Conservation (phyloP, 257 asterid species). For the Verbascum thapsus region DNA sequence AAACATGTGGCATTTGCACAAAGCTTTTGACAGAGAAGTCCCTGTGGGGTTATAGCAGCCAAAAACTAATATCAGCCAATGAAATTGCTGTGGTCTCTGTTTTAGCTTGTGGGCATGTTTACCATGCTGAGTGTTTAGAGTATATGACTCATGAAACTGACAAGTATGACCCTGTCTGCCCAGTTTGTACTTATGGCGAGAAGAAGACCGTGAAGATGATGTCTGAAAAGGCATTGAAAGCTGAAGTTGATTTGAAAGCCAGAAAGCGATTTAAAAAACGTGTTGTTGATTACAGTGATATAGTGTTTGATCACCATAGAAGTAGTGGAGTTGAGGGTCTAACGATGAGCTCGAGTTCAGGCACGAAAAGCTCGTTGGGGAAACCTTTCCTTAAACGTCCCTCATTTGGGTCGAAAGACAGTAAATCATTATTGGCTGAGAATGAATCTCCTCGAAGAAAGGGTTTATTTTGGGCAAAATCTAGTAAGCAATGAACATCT, state of each 20-base stretch:
- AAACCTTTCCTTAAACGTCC: slow-evolving; percentile 57
- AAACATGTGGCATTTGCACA: slow-evolving; percentile 61
- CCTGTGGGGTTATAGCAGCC: slow-evolving; percentile 53
- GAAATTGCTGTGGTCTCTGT: slow-evolving; percentile 68
- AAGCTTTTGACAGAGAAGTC: slow-evolving; percentile 57
- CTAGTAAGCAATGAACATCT: slow-evolving; percentile 53
- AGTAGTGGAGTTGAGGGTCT: slow-evolving; percentile 37
- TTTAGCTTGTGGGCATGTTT: slow-evolving; percentile 63
- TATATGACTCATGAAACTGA: slow-evolving; percentile 59
- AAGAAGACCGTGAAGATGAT: slow-evolving; percentile 56
- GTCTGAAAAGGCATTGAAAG: slow-evolving; percentile 65
- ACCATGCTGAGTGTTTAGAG: slow-evolving; percentile 76
- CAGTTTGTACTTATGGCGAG: slow-evolving; percentile 68
- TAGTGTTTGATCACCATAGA: slow-evolving; percentile 43
- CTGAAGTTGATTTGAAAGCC: slow-evolving; percentile 51
- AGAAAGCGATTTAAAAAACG: slow-evolving; percentile 47
- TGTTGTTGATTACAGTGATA: slow-evolving; percentile 44
- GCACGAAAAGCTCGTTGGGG: slow-evolving; percentile 47
- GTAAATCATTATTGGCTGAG: slow-evolving; percentile 40
- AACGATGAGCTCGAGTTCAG: slow-evolving; percentile 52
- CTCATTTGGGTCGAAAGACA: slow-evolving; percentile 52
- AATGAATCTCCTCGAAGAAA: slow-evolving; percentile 48
- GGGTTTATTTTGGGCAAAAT: slow-evolving; percentile 68
- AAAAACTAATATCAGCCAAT: slow-evolving; percentile 49
- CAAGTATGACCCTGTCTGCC: slow-evolving; percentile 69